Conservation (phyloP, 169 alveolate genomes). For the Plasmodium reichenowi region DNA sequence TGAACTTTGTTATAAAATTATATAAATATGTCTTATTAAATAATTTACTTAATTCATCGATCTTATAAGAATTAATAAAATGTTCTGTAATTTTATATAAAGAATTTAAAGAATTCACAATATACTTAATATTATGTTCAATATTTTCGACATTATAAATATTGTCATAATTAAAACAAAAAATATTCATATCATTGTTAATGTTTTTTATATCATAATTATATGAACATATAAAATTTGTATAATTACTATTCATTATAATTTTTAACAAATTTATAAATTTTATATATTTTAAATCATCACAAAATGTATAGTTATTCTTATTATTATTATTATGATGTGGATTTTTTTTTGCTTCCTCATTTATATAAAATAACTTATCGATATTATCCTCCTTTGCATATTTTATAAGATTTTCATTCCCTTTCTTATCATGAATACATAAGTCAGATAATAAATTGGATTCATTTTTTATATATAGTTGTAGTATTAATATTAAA, state of each 20-base stretch:
- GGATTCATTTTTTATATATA: conserved; percentile 2
- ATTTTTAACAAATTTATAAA: no score
- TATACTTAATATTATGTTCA: conserved; percentile 25
- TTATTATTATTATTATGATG: no score
- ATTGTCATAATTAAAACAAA: not conserved
- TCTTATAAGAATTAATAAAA: not conserved
- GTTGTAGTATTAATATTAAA: conserved; percentile 10
- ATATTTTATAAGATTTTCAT: not conserved
- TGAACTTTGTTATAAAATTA: conserved; percentile 25
- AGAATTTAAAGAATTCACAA: conserved; percentile 61
- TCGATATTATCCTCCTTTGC: not conserved
- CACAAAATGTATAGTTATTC: no score
- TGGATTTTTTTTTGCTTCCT: no score
- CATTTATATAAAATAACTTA: not conserved
- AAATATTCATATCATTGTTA: not conserved
- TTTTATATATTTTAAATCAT: no score
- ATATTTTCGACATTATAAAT: conserved; percentile 8
- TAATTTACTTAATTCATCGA: conserved; percentile 24
- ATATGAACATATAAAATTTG: no score
- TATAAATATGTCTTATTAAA: conserved; percentile 28
- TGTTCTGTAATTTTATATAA: conserved; percentile 40
- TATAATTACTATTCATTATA: no score
- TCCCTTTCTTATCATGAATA: not conserved
- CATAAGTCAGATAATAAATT: not conserved
- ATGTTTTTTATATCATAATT: no score